Conservation (phyloP, 371 early-diverging fungal species). For the Coemansia sp. region DNA sequence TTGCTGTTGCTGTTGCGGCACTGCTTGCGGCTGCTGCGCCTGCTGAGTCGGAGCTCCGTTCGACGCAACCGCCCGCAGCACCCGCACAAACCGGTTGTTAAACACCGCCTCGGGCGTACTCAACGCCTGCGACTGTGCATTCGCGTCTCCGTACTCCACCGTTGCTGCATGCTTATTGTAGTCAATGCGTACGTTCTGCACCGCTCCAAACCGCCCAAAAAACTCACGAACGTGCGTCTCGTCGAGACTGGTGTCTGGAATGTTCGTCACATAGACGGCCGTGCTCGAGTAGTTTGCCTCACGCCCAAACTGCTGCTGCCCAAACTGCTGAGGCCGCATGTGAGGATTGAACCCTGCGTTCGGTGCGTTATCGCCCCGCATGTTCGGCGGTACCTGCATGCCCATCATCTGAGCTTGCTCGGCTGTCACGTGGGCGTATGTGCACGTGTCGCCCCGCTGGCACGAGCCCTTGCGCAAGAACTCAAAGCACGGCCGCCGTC, state of each 20-base stretch:
- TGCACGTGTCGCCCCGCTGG: conserved; percentile 41
- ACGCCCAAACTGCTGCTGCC: not conserved
- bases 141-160: conserved; percentile 25
- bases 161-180: conserved; percentile 17
- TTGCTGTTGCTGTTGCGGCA: not conserved
- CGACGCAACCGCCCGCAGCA: conserved; percentile 8
- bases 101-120: conserved; percentile 42
- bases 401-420: conserved; percentile 45
- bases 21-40: not conserved
- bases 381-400: conserved; percentile 7
- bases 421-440: conserved; percentile 25
- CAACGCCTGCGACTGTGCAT: conserved; percentile 31
- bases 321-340: not conserved
- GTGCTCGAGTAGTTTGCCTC: conserved; percentile 17
- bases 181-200: conserved; percentile 24
- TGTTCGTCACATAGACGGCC: conserved; percentile 35
- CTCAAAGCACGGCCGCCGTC: conserved; percentile 38
- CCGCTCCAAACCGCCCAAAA: conserved; percentile 29
- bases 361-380: not conserved
- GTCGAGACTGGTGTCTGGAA: conserved; percentile 24
- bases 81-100: conserved; percentile 47
- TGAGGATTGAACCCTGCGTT: not conserved
- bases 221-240: conserved; percentile 25
- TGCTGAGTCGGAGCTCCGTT: not conserved
- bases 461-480: conserved; percentile 38